Evolutionary conservation across 352 stramenopile genomes (phyloP), one percentile per base, ranked within the genome.

Genomic region (Stramenopiles sp.): DNA sequence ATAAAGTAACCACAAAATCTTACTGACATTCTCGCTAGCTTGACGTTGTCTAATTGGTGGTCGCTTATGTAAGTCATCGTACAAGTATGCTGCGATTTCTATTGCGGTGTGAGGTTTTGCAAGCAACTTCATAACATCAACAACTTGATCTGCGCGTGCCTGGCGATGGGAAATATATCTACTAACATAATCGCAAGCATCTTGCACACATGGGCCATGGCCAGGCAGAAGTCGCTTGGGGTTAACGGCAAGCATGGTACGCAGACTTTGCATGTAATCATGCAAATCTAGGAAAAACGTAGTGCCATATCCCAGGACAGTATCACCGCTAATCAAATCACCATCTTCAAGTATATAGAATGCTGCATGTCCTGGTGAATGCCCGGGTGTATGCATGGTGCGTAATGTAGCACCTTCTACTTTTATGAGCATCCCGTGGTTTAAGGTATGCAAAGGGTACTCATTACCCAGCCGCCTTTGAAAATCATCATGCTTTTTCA

Each of bases 291-390:
- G 88, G 75, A 95, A 95, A 75, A 94, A 85, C 81, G 88, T 91
- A 76, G 90, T 95, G 7, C 91, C 91, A 67, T 88, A 87, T 27
- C 91, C 91, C 67, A 95, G 82, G 0, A 95, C 81, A 75, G 90
- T 94, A 83, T 95, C 91, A 78, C 91, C 91, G 0, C 89, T 92
- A 81, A 95, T 93, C 7, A 95, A 81, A 4, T 84, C 81, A n/a
- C 32, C 78, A 25, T 83, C 80, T 30, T 85, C 81, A 30, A 95
- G 80, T 7, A 92, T 30, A 32, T 94, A 94, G 22, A 71, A 27
- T 81, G 89, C 91, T 71, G 92, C 87, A 83, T 95, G 90, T 82
- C 95, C 91, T 80, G 88, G 87, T 81, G 89, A 92, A 82, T 95
- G 91, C 30, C 91, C 91, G 1, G 91, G 91, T 75, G 91, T 93